These are phyloP conservation scores for Russula lepida DNA, from an alignment of 768 basidiomycete species.

Conservation along the genomic window DNA sequence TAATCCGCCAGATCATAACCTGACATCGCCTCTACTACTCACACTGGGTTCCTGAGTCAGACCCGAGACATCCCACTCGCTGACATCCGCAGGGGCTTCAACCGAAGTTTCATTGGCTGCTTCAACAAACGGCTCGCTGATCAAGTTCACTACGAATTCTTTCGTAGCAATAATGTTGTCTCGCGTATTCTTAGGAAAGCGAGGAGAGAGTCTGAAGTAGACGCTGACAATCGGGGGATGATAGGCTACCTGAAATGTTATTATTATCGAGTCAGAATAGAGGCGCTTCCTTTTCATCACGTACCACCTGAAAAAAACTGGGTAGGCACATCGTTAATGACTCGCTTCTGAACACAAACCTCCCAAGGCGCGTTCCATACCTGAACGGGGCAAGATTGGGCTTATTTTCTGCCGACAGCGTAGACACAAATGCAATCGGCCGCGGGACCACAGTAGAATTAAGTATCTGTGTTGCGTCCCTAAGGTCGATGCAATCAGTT, in stretches of 20 bases:
- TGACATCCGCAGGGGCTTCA: slow-evolving; percentile 43
- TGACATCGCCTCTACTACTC: slow-evolving; percentile 23
- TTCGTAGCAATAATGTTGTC: slow-evolving; percentile 56
- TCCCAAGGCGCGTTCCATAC: slow-evolving; percentile 25
- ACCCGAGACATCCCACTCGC: slow-evolving; percentile 57
- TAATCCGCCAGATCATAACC: background rate
- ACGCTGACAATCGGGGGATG: slow-evolving; percentile 61
- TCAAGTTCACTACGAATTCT: slow-evolving; percentile 63
- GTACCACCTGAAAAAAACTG: slow-evolving; percentile 22
- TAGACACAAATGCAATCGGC: slow-evolving; percentile 61
- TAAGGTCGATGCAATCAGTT: slow-evolving; percentile 7
- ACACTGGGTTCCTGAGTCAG: slow-evolving; percentile 47
- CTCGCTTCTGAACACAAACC: slow-evolving; percentile 7
- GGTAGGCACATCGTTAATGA: slow-evolving; percentile 27
- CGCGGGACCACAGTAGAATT: slow-evolving; percentile 55
- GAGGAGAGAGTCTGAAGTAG: slow-evolving; percentile 42
- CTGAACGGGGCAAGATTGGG: slow-evolving; percentile 65
- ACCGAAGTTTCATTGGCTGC: slow-evolving; percentile 49
- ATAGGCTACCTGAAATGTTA: slow-evolving; percentile 40
- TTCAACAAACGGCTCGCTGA: slow-evolving; percentile 57
- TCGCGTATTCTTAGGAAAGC: slow-evolving; percentile 49
- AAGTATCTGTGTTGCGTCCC: slow-evolving; percentile 41
- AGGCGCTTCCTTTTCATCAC: slow-evolving; percentile 3
- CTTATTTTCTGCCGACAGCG: slow-evolving; percentile 40
- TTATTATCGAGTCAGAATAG: background rate